Percentiles rank a stretch among this genome's conserved stretches.
Evolutionary conservation across 208 protist species (phyloP).

Genomic region (Trypanosoma theileri): DNA sequence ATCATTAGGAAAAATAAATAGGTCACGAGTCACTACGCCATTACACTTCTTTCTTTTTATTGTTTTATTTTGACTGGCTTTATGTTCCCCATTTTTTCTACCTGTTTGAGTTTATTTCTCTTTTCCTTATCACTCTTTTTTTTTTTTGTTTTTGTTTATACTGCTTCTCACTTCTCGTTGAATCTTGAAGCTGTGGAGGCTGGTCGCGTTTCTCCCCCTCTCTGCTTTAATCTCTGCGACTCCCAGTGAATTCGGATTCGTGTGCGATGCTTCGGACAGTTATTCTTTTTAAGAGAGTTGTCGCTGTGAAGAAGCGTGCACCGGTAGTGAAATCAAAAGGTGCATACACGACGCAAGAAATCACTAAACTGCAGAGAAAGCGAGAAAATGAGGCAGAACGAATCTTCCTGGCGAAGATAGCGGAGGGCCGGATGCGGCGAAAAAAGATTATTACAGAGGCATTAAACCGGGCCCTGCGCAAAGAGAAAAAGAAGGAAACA

Average conservation of each 20-base stretch:
- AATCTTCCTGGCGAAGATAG: conserved; percentile 28
- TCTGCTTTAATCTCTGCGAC: not conserved
- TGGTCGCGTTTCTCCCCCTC: not conserved
- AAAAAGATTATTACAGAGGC: conserved; percentile 20
- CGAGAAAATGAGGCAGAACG: conserved; percentile 32
- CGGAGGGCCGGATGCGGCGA: conserved; percentile 13
- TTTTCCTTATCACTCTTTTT: no score
- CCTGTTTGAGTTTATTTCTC: no score
- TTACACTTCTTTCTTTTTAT: not conserved
- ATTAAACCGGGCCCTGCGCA: conserved; percentile 14
- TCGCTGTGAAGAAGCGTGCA: not conserved
- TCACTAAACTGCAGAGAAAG: not conserved
- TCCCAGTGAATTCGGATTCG: not conserved
- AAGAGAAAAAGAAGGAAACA: conserved; percentile 15
- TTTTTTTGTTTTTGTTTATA: not conserved
- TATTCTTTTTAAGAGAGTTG: conserved; percentile 6
- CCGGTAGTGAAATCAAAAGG: not conserved
- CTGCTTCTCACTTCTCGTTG: not conserved
- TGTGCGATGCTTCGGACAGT: conserved; percentile 19
- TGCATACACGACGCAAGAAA: not conserved
- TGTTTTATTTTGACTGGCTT: not conserved
- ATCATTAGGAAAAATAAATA: not conserved
- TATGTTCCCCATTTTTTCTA: no score
- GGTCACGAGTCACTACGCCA: not conserved
- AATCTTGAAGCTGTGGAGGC: not conserved